These are phyloP conservation scores for Syzygium grande DNA, from an alignment of 345 rosid species.

Conservation along the genomic window DNA sequence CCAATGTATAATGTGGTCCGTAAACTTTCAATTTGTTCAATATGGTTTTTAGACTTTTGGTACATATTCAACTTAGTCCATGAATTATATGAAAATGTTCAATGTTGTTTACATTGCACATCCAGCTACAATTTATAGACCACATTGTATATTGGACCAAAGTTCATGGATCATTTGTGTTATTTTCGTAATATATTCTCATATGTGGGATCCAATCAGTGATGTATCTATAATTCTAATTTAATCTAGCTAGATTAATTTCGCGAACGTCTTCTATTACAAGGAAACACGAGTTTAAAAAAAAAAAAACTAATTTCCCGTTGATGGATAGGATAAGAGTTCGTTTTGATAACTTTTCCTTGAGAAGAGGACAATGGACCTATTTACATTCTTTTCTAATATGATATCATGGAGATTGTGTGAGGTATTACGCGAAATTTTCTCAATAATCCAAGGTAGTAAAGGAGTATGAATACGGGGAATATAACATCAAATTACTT, in stretches of 20 bases:
- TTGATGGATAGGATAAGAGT: not conserved
- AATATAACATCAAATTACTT: not conserved
- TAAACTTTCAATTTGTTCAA: too few species aligned
- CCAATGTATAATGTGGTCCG: too few species aligned
- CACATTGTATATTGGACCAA: too few species aligned
- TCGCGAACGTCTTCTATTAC: not conserved
- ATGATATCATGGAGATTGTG: not conserved
- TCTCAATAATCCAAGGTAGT: not conserved
- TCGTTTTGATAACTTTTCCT: not conserved
- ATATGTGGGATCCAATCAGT: not conserved
- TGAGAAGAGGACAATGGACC: not conserved
- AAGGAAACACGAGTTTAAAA: not conserved
- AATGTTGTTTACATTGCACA: too few species aligned
- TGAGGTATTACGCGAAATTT: not conserved
- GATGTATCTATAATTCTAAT: not conserved
- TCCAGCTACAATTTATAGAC: too few species aligned
- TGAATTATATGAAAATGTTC: too few species aligned
- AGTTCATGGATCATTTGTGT: too few species aligned
- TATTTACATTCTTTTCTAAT: not conserved
- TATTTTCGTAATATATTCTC: not conserved
- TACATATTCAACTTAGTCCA: too few species aligned
- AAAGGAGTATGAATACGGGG: not conserved
- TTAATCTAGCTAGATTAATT: not conserved
- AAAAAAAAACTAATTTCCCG: not conserved
- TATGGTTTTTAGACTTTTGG: too few species aligned